Conservation (phyloP, 352 stramenopile genomes). For the Plasmopara halstedii region DNA sequence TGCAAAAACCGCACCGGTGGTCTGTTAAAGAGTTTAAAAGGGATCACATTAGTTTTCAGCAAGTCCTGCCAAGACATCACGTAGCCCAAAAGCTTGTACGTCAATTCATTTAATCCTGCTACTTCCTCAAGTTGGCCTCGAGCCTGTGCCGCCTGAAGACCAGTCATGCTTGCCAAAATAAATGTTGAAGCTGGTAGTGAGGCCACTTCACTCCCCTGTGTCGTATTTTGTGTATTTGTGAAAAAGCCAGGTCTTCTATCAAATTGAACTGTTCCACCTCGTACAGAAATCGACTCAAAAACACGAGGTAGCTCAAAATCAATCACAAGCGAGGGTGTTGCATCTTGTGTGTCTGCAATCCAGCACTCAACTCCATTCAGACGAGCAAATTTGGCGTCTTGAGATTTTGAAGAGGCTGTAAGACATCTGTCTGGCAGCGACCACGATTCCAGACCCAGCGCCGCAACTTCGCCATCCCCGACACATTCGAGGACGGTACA, state of each 20-base stretch:
- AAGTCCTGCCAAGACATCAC: constrained; percentile 78
- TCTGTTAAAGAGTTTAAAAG: constrained; percentile 61
- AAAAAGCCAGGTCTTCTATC: constrained; percentile 1
- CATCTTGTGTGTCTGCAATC: constrained; percentile 45
- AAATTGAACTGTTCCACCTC: constrained; percentile 37
- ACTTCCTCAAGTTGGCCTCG: constrained; percentile 42
- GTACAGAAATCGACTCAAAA: constrained; percentile 53
- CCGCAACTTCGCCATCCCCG: constrained; percentile 33
- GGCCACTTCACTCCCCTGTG: background rate
- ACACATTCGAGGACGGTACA: constrained; percentile 23
- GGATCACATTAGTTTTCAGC: constrained; percentile 57
- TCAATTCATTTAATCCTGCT: constrained; percentile 49
- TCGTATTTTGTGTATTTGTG: constrained; percentile 1
- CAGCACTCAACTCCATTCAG: constrained; percentile 57
- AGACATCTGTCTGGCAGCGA: constrained; percentile 52
- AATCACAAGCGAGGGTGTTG: constrained; percentile 45
- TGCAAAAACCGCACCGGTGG: constrained; percentile 79
- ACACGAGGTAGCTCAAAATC: constrained; percentile 67
- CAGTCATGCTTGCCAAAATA: constrained; percentile 26
- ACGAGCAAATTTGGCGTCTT: constrained; percentile 49
- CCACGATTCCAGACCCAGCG: constrained; percentile 55
- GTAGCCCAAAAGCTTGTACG: constrained; percentile 51
- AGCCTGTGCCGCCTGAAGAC: constrained; percentile 22
- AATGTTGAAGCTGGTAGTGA: constrained; percentile 25
- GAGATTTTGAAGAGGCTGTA: constrained; percentile 40